A percentile compares a stretch with the other conserved stretches of the same genome.
Conservation (phyloP, 345 rosid species). For the Stellera chamaejasme region DNA sequence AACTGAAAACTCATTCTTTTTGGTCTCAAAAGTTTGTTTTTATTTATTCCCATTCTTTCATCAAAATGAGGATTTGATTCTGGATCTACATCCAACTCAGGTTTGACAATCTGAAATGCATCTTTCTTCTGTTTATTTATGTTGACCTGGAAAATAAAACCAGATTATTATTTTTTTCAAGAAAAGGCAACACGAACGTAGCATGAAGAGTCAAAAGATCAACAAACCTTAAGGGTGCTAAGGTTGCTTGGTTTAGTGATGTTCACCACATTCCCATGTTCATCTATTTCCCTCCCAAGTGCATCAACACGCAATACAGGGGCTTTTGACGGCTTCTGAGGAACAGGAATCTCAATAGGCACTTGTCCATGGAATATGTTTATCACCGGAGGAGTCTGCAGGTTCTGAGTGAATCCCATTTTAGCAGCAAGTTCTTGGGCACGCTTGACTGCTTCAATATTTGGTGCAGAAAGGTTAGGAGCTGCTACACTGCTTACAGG, state of each 20-base stretch:
- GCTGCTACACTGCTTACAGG: conserved; percentile 22
- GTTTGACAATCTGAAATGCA: conserved; percentile 93
- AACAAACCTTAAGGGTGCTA: conserved; percentile 86
- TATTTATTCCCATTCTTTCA: conserved; percentile 73
- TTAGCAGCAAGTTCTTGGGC: conserved; percentile 86
- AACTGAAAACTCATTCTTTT: conserved; percentile 85
- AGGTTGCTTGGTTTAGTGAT: conserved; percentile 82
- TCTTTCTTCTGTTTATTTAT: conserved; percentile 96
- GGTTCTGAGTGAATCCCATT: conserved; percentile 85
- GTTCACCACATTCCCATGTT: conserved; percentile 82
- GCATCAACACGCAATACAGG: conserved; percentile 92
- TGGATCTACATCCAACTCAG: conserved; percentile 78
- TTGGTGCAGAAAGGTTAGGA: conserved; percentile 36
- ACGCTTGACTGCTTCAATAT: conserved; percentile 79
- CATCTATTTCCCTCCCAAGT: conserved; percentile 95
- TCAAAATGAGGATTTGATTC: conserved; percentile 80
- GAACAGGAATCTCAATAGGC: conserved; percentile 39
- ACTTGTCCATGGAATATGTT: conserved; percentile 69
- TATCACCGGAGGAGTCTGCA: conserved; percentile 57
- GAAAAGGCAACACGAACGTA: conserved; percentile 1
- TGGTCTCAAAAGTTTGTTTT: conserved; percentile 79
- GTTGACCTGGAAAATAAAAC: conserved; percentile 58
- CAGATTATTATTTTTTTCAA: background rate
- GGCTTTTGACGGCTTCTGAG: conserved; percentile 77
- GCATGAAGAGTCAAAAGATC: background rate